phyloP scores from a whole-genome alignment of 2,329 filamentous ascomycete genomes.

The Apiospora arundinis region DNA sequence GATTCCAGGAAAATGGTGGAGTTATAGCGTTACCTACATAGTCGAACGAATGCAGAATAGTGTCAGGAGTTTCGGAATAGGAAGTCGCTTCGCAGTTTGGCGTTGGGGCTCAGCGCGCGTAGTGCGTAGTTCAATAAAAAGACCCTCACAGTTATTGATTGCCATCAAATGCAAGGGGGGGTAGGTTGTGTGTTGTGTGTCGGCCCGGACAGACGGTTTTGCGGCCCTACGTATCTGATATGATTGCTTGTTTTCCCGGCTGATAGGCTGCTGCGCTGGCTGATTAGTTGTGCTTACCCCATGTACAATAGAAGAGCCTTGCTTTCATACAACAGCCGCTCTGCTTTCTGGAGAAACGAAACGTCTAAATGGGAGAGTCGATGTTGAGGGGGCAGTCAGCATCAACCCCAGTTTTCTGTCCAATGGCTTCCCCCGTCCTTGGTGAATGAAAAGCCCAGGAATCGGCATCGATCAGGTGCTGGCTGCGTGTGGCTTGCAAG shows the following conservation, averaged over 20 bases:
- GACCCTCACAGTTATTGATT: neutral
- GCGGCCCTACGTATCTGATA: conserved; percentile 13
- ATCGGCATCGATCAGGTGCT: neutral
- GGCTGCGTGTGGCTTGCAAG: neutral
- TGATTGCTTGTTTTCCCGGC: conserved; percentile 1
- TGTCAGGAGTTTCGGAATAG: neutral
- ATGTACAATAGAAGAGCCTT: neutral
- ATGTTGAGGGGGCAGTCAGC: conserved; percentile 3
- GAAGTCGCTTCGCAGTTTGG: neutral
- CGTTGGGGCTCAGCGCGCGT: neutral
- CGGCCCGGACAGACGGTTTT: conserved; percentile 1
- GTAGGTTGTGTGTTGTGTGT: neutral
- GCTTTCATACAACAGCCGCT: neutral
- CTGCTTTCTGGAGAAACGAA: neutral
- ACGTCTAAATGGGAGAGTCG: neutral
- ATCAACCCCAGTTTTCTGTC: conserved; percentile 16
- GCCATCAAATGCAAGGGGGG: neutral
- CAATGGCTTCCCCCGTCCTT: neutral
- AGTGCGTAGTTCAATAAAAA: conserved; percentile 7
- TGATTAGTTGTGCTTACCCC: neutral
- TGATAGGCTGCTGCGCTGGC: conserved; percentile 10
- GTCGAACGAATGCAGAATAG: neutral
- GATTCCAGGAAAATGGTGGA: neutral
- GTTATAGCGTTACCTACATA: conserved; percentile 2
- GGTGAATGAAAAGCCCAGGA: neutral